Base-by-base conservation (phyloP, 2,329 filamentous ascomycete genomes). In the Aspergillus intermedius region DNA sequence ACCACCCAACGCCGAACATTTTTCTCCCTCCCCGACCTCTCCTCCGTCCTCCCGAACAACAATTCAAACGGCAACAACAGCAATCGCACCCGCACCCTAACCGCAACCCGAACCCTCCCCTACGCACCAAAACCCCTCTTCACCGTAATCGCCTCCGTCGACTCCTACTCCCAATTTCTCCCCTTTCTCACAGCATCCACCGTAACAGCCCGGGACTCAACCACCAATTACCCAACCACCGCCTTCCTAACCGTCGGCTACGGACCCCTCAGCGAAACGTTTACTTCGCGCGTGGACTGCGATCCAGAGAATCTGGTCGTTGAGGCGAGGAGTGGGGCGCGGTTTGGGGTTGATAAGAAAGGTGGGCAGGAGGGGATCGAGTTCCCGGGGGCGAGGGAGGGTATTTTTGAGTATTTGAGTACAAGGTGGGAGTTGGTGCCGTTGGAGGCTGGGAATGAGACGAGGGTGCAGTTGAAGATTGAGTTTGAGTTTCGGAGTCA, bases 401-500 rank as follows among this genome's bases (percentile, higher is more conserved):
- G 65, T 1, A 60, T 74, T 25, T 74, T 73, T 41, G 69, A 77
- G 58, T 71, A 74, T 45, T 60, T 74, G 30, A 65, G 69, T 51
- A 67, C 70, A 47, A 59, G 64, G 48, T 72, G 76, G 68, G 66
- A 74, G 55, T 66, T 74, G 54, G 57, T 61, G 45, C 67, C 73
- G 5, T 30, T 65, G 42, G 53, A 65, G 51, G 58, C 57, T 49
- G 61, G 65, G 54, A 34, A 52, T 56, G 48, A 77, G 71, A 94
- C 89, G 4, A 80, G 87, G 59, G 88, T 97, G 12, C 77, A 80
- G 58, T 71, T 98, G 57, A 76, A 77, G 49, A 84, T 98, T 58
- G 80, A 84, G 54, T 96, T 91, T 66, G 81, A 85, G 67, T 96
- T 98, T 66, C 78, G 82, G 58, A 97, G 91, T 69, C 88, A 91